Evolutionary conservation across 768 basidiomycete genomes (phyloP), one percentile per base, ranked within the genome.

Genomic region (Phanerodontia chrysosporium): DNA sequence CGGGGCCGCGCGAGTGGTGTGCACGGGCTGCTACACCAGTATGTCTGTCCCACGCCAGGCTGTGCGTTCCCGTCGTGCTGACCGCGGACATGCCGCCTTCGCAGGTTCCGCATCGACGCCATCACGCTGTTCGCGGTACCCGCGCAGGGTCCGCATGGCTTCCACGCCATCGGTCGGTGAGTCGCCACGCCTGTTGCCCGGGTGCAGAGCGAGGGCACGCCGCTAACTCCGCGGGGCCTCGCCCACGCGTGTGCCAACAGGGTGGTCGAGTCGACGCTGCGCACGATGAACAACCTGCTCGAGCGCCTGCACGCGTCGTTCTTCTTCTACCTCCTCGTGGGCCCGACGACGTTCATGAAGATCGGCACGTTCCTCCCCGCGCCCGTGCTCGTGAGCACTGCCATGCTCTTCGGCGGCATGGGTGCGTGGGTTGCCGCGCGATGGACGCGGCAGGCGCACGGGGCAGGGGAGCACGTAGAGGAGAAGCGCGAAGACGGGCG

Each of bases 221-320:
- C 32, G 30, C 49, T 48, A 48, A 48, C 14, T 42, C 16, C 27
- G 46, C 46, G 46, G 46, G 16, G 18, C 39, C 35, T 27, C 52
- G 52, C 52, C 18, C 9, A 35, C 3, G 24, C 46, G 8, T 12
- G 12, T 27, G 9, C 35, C 3, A 25, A 25, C 59, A 95, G 94
- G 45, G 80, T 88, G 46, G 69, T 95, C 36, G 97, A 99, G 74
- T 94, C 93, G 1, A 86, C 90, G 14, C 79, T 97, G 30, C 83
- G 95, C 58, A 91, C 95, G 14, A 83, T 86, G 69, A 98, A 97
- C 73, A 99, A 99, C 69, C 81, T 98, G 6, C 80, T 98, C 21
- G 97, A 99, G 69, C 86, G 97, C 16, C 83, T 98, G 22, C 97
- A 99, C 70, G 95, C 95, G 1, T 98, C 96, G 0, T 95, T 96